Evolutionary conservation across 257 asterid genomes (phyloP), one percentile per base, ranked within the genome.

Genomic region (Ehretia macrophylla): DNA sequence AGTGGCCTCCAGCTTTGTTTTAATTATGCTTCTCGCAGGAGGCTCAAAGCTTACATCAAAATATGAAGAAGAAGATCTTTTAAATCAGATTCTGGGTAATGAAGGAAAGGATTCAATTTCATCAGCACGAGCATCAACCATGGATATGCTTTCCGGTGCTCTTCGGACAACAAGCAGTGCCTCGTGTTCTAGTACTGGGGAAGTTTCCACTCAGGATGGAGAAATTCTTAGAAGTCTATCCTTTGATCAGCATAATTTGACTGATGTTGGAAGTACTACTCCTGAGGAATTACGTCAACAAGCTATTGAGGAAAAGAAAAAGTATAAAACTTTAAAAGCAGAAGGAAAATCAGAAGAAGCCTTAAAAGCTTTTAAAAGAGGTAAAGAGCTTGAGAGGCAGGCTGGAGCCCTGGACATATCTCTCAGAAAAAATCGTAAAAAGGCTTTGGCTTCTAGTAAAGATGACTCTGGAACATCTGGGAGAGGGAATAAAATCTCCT

Each of bases 281-380:
- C 95, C 99, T 63, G 97, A 86, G 63, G 89, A 84, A 37, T 70
- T 93, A 75, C 99, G 94, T 32, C 74, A 93, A 72, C 95, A 85
- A 74, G 86, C 99, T 58, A 17, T 77, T 66, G 78, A 71, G 50
- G 96, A 93, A 71, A 93, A 93, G 82, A 79, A 80, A 62, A 85
- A 76, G 55, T 72, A 86, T 63, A 84, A 68, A 80, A 81, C 85
- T 57, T 72, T 89, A 64, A 89, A 86, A 79, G 80, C 91, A 20
- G 86, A 83, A 80, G 99, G 99, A 60, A 93, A 93, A 72, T 66
- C 95, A 32, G 99, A 89, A 67, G 97, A 89, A 74, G 97, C 99
- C 46, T 65, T 93, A 17, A 76, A 63, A 71, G 96, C 95, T 59
- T 93, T 81, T 62, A 93, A 93, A 76, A 78, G 67, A 75, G 97